Evolutionary conservation across 2,329 filamentous ascomycete genomes (phyloP), one percentile per base, ranked within the genome.

Genomic region (Verticillium isaacii): DNA sequence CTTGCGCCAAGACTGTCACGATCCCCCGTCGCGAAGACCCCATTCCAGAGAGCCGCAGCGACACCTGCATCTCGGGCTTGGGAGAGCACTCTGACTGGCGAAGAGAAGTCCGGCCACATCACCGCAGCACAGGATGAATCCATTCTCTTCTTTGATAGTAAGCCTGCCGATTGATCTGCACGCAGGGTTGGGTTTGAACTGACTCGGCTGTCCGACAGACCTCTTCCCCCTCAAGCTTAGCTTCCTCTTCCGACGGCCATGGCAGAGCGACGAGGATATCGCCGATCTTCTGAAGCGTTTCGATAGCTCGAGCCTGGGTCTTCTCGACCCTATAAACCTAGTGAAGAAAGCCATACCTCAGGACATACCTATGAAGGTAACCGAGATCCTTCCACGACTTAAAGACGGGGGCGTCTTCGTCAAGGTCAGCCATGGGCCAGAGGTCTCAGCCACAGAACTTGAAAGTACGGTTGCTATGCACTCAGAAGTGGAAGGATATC

Each of bases 361-460:
- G 5, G 81, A 82, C 11, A 69, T 89, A 1, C 80, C 85, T 1
- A 78, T 96, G 57, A 87, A 89, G 62, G 86, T 97, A 56, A 91
- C 88, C 3, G 89, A 96, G 69, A 89, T 97, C 17, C 75, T 97
- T 19, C 93, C 93, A 0, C 85, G 93, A 3, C 80, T 96, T 32
- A 93, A 96, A 69, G 95, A 99, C 71, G 95, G 95, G 17, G 95
- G 95, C 14, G 92, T 92, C 0, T 98, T 96, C 72, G 88, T 98
- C 73, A 97, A 96, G 73, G 93, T 96, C 71, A 83, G 82, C 17
- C 85, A 82, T 60, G 75, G 78, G 45, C 64, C 73, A 1, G 74
- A 72, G 12, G 68, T 77, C 11, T 72, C 75, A 4, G 69, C 76
- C 2, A 72, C 77, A 56, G 69, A 80, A 57, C 71, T 83, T 57